Conservation (phyloP, 306 rosid genomes). For the Vachellia pachyceras region DNA sequence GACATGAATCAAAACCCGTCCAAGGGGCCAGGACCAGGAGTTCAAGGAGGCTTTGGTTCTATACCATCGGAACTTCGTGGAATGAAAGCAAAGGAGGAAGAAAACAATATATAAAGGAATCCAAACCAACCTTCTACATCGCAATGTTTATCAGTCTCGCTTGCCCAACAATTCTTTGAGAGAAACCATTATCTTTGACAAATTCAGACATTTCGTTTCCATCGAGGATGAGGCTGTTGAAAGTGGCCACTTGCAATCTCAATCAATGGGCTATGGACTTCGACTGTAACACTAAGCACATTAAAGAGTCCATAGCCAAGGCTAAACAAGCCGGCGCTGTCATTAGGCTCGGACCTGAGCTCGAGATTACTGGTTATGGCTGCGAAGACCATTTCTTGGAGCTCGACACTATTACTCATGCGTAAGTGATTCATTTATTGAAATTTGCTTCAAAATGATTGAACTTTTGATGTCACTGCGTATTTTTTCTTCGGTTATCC, state of each 20-base stretch:
- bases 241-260: conserved; percentile 87
- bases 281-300: conserved; percentile 69
- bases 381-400: conserved; percentile 98
- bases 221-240: conserved; percentile 77
- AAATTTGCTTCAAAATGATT: not conserved
- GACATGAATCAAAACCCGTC: conserved; percentile 41
- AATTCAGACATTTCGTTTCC: not conserved
- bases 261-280: conserved; percentile 99
- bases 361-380: conserved; percentile 93
- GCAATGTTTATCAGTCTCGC: not conserved
- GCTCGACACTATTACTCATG: conserved; percentile 83
- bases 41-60: not conserved
- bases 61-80: conserved; percentile 30
- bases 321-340: conserved; percentile 82
- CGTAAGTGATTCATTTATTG: conserved; percentile 46
- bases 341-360: conserved; percentile 92
- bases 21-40: conserved; percentile 45
- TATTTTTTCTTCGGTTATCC: not conserved
- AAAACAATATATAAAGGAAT: not conserved
- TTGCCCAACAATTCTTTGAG: not conserved
- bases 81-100: conserved; percentile 35
- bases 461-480: not conserved
- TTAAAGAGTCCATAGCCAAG: conserved; percentile 67
- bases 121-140: not conserved
- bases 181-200: not conserved